Evolutionary conservation across 192 early-diverging fungal genomes (phyloP).

Genomic region (Pecoramyces ruminantium): DNA sequence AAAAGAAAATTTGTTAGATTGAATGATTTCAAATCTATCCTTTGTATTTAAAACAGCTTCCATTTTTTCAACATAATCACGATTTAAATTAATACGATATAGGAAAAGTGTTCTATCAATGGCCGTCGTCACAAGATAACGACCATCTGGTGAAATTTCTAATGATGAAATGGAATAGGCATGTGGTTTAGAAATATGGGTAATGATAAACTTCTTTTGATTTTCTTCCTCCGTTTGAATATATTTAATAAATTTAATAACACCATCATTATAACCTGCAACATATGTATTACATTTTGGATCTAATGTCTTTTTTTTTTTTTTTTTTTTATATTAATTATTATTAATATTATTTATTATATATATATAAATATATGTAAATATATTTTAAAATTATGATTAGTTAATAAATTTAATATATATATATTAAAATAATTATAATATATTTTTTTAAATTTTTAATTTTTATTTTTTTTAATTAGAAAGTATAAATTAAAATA

Average conservation of each 20-base stretch:
- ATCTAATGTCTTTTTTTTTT: constrained; percentile 32
- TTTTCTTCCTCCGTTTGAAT: not conserved
- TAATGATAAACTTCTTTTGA: constrained; percentile 13
- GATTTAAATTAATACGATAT: constrained; percentile 18
- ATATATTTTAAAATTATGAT: too few relatives aligned
- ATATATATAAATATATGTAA: too few relatives aligned
- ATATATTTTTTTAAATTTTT: too few relatives aligned
- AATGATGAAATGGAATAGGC: constrained; percentile 16
- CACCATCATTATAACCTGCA: constrained; percentile 37
- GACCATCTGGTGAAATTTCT: constrained; percentile 26
- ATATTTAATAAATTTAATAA: constrained; percentile 9
- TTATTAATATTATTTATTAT: too few relatives aligned
- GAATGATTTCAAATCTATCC: not conserved
- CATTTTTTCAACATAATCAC: not conserved
- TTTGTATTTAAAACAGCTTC: constrained; percentile 9
- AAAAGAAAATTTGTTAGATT: not conserved
- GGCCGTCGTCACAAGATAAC: constrained; percentile 22
- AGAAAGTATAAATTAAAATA: too few relatives aligned
- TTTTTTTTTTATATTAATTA: too few relatives aligned
- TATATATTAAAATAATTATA: too few relatives aligned
- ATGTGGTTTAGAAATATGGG: constrained; percentile 39
- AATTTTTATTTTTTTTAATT: too few relatives aligned
- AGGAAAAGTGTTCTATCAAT: constrained; percentile 32
- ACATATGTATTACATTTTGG: constrained; percentile 19
- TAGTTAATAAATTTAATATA: too few relatives aligned